Conservation (phyloP, 2,329 filamentous ascomycete genomes). For the Cladosporium austrohemisphaericum region DNA sequence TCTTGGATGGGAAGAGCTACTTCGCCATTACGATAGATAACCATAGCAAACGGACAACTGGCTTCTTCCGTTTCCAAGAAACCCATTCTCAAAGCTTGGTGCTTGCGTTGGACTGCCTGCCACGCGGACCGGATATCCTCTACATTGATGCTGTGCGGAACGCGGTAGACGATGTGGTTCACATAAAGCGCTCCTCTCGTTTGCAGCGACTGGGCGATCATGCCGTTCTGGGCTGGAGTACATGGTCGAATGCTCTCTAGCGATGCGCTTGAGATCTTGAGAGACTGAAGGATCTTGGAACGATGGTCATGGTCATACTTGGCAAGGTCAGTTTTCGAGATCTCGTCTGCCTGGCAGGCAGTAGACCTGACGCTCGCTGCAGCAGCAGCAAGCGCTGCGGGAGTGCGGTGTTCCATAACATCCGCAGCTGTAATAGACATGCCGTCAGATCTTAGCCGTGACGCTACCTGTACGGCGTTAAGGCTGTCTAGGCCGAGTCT, state of each 20-base stretch:
- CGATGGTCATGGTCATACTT: conserved; percentile 49
- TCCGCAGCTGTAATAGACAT: conserved; percentile 63
- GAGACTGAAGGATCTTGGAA: conserved; percentile 28
- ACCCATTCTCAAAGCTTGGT: conserved; percentile 73
- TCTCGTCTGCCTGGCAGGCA: background rate
- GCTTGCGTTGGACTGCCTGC: conserved; percentile 48
- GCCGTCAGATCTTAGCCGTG: conserved; percentile 58
- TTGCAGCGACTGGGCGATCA: conserved; percentile 70
- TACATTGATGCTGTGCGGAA: conserved; percentile 43
- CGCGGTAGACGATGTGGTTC: conserved; percentile 61
- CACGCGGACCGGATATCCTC: conserved; percentile 56
- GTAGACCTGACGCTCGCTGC: background rate
- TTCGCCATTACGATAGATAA: conserved; percentile 51
- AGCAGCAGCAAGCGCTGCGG: conserved; percentile 22
- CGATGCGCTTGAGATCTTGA: conserved; percentile 18
- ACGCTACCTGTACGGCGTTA: conserved; percentile 73
- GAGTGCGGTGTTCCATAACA: conserved; percentile 57
- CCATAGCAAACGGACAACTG: conserved; percentile 67
- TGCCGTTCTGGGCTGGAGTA: conserved; percentile 73
- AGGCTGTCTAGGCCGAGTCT: conserved; percentile 90
- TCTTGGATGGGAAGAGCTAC: background rate
- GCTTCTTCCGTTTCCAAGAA: conserved; percentile 62
- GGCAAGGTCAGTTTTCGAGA: conserved; percentile 44
- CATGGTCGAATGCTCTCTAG: conserved; percentile 66
- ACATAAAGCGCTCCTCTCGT: conserved; percentile 69